Evolutionary conservation across 805 yeast genomes (phyloP), one percentile per base, ranked within the genome.

Genomic region (Candida maesae): DNA sequence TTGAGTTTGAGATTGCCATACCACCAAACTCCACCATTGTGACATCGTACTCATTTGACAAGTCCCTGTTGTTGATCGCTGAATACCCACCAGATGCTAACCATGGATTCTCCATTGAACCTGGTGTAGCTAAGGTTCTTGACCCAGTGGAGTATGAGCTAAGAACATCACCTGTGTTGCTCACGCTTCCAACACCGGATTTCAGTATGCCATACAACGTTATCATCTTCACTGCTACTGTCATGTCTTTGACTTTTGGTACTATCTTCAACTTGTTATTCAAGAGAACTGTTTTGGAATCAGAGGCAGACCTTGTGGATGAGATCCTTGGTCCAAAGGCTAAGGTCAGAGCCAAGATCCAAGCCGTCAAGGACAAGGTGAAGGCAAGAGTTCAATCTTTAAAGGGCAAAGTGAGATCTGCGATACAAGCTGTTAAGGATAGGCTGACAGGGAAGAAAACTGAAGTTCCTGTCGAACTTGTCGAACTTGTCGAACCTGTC

Each of bases 81-180:
- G 98, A 93, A 60, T 93, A 93, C 56, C 99, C 99, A n/a, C 99
- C 99, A 1, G 99, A 93, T 68, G 98, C 99, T 2, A 93, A 93
- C 60, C 97, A 93, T 54, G 99, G 99, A 1, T 93, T 93, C 63
- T 91, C 90, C 44, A 79, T 93, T 33, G 93, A 93, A 18, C 95
- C 98, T 0, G 95, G 95, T 5, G 83, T 87, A 10, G 70, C 88
- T 11, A 74, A 83, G 3, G 75, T 86, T 0, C 38, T 80, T 8
- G 60, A 63, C 10, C 68, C 67, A 42, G 52, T 23, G 11, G 31
- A 45, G 6, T 81, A 83, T 51, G 71, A 76, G 44, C 52, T 81
- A 46, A 74, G 98, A 57, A 87, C 98, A 0, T 78, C 96, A 5
- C 84, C 97, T n/a, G 73, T 90, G 32, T 68, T 93, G 43, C 68